These are phyloP conservation scores for Rhodotorula babjevae DNA, from an alignment of 768 basidiomycete species.

Conservation along the genomic window DNA sequence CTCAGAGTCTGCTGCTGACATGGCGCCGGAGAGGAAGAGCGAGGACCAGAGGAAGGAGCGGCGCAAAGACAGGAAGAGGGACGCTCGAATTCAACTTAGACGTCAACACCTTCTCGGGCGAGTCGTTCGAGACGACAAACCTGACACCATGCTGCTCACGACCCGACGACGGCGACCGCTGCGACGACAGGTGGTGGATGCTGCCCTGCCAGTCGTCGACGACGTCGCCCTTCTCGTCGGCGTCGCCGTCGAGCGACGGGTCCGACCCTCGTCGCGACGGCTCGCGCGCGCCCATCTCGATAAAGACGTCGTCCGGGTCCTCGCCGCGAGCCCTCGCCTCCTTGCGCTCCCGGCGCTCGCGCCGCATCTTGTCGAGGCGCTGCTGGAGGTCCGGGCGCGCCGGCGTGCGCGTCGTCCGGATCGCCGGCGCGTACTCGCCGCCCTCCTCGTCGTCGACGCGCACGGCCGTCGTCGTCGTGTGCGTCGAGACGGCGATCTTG, in stretches of 20 bases:
- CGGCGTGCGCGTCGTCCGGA: conserved; percentile 22
- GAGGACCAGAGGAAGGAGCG: no score
- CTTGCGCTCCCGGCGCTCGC: conserved; percentile 15
- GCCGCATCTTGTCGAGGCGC: conserved; percentile 18
- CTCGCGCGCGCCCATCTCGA: conserved; percentile 12
- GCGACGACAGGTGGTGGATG: not conserved
- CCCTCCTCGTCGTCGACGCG: conserved; percentile 4
- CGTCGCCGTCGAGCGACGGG: not conserved
- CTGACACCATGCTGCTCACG: not conserved
- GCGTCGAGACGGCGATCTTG: conserved; percentile 28
- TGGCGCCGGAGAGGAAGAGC: no score
- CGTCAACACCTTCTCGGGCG: not conserved
- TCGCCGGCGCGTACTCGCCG: not conserved
- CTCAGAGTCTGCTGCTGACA: no score
- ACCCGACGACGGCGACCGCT: no score
- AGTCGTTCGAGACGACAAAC: not conserved
- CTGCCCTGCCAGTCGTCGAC: not conserved
- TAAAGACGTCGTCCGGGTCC: conserved; percentile 7
- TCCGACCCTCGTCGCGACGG: conserved; percentile 3
- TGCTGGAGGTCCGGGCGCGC: conserved; percentile 14
- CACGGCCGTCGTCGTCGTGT: conserved; percentile 8
- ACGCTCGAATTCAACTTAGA: no score
- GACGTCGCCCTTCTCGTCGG: not conserved
- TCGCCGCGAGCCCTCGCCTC: not conserved
- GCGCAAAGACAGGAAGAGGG: no score